Evolutionary conservation across 192 early-diverging fungal species (phyloP), one percentile per base, ranked within the genome.

Genomic region (Diversispora epigaea): DNA sequence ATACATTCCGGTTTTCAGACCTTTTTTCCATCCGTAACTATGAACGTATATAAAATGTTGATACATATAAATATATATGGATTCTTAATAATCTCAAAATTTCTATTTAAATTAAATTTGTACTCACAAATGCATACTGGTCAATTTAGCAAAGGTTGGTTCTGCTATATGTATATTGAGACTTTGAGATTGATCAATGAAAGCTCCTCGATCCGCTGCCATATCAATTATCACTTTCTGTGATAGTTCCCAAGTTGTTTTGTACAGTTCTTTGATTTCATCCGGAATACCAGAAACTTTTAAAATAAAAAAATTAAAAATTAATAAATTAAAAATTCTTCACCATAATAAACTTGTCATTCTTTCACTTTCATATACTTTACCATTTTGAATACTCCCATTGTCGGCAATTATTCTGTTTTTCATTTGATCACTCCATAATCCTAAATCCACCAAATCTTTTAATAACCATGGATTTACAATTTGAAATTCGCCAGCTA

Each of bases 1-100:
- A 83, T 99, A 99, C 97, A 97, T 97, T 57, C 97, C 97, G 8
- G 97, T 99, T 91, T 99, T 99, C 19, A 99, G 86, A 3, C 97
- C 97, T 84, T 92, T 91, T 85, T 94, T 93, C 96, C 97, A 98
- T 14, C 93, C 97, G 80, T 98, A 96, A 77, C 72, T 74, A 47
- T 7, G 19, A 14, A 41, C 56, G 15, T 47, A 22, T 44, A 58
- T 2, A 56, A 57, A 56, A 46, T 67, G n/a, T 7, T n/a, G n/a
- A 3, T 17, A 15, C 44, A 41, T 21, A 21, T 21, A 6, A 67
- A 17, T 21, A 67, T 15, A n/a, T n/a, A n/a, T n/a, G n/a, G n/a
- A n/a, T n/a, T n/a, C n/a, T n/a, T n/a, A n/a, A n/a, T n/a, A n/a
- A n/a, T n/a, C n/a, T n/a, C 9, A 60, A 25, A 3, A 2, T n/a